Conservation (phyloP, 2,329 filamentous ascomycete species). For the Biscogniauxia sp. region DNA sequence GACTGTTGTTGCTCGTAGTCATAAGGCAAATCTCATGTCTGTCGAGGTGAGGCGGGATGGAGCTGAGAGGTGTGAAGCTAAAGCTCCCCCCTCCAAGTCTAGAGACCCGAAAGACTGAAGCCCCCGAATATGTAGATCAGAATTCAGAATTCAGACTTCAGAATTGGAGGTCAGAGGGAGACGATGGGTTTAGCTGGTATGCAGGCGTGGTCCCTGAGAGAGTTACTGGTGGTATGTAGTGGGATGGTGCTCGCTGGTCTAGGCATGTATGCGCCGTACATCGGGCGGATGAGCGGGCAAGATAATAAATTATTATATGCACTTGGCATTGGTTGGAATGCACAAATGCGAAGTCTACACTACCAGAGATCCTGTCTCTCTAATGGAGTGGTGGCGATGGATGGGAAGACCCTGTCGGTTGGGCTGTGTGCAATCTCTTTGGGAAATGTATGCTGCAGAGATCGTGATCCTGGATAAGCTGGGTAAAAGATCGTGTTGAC, state of each 20-base stretch:
- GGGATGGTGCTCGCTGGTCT: neutral
- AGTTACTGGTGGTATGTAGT: conserved; percentile 12
- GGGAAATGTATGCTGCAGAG: conserved; percentile 22
- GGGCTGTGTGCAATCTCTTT: conserved; percentile 19
- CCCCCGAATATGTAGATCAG: neutral
- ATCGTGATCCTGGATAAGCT: conserved; percentile 25
- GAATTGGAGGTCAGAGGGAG: conserved; percentile 3
- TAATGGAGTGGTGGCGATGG: conserved; percentile 1
- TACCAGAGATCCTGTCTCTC: conserved; percentile 3
- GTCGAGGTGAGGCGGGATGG: neutral
- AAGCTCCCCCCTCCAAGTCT: neutral
- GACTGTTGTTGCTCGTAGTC: conserved; percentile 9
- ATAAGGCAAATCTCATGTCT: conserved; percentile 4
- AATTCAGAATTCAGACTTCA: neutral
- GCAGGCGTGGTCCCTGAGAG: conserved; percentile 9
- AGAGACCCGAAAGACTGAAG: neutral
- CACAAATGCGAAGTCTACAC: conserved; percentile 4
- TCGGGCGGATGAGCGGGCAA: neutral
- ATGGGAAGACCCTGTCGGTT: conserved; percentile 10
- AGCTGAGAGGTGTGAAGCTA: neutral
- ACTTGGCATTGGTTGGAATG: neutral
- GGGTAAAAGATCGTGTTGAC: conserved; percentile 14
- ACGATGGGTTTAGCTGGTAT: conserved; percentile 12
- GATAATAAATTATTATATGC: conserved; percentile 1
- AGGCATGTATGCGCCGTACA: neutral